Evolutionary conservation across 306 rosid species (phyloP).

Genomic region (Gynostemma pentaphyllum): DNA sequence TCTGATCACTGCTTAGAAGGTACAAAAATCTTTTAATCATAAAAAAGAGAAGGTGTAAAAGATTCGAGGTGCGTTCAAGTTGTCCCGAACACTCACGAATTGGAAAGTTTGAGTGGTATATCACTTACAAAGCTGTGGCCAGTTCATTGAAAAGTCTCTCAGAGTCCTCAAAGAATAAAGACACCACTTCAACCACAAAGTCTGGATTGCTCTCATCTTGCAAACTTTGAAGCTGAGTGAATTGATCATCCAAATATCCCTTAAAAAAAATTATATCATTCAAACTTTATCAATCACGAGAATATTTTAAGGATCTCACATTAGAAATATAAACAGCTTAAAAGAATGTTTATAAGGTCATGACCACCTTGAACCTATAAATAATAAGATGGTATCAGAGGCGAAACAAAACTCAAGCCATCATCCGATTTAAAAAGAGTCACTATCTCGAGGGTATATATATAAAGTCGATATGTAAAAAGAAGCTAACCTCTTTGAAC

Average conservation of each 20-base stretch:
- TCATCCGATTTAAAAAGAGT: background rate
- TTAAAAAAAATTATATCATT: conserved; percentile 13
- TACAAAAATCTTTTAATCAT: background rate
- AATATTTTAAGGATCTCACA: background rate
- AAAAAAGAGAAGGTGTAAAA: too few species aligned
- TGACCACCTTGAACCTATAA: too few species aligned
- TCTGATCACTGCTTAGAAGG: conserved; percentile 32
- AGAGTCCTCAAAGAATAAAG: conserved; percentile 65
- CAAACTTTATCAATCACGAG: background rate
- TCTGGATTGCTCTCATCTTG: conserved; percentile 82
- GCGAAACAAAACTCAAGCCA: too few species aligned
- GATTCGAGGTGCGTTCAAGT: too few species aligned
- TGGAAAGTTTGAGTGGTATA: too few species aligned
- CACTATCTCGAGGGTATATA: background rate
- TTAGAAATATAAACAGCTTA: background rate
- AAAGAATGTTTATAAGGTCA: background rate
- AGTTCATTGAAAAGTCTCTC: conserved; percentile 58
- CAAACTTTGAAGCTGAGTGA: conserved; percentile 46
- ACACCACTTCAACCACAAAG: conserved; percentile 72
- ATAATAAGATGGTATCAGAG: too few species aligned
- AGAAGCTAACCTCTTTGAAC: conserved; percentile 43
- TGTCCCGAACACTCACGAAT: too few species aligned
- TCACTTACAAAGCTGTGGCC: conserved; percentile 40
- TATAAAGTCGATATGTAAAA: background rate
- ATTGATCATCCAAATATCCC: conserved; percentile 73